Evolutionary conservation across 179 eudicot genomes (phyloP).

Genomic region (Amaranthus tricolor): DNA sequence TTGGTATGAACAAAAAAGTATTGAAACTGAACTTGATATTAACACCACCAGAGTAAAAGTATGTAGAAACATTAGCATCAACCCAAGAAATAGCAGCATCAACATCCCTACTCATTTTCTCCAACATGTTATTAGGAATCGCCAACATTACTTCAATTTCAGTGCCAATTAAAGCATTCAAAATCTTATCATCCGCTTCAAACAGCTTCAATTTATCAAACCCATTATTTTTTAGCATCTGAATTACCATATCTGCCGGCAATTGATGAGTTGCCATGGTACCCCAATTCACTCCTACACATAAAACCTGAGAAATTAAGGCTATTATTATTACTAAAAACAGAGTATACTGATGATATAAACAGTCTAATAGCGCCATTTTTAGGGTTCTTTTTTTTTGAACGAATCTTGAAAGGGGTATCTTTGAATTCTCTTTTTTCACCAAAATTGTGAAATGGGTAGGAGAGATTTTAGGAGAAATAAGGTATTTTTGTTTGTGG

Average conservation of each 20-base stretch:
- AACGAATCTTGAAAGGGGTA: slow-evolving; percentile 33
- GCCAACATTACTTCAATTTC: slow-evolving; percentile 84
- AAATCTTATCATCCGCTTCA: slow-evolving; percentile 66
- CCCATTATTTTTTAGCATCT: slow-evolving; percentile 79
- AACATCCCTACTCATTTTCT: slow-evolving; percentile 55
- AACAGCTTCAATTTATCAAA: slow-evolving; percentile 80
- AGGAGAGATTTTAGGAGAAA: slow-evolving; percentile 12
- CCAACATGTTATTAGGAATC: slow-evolving; percentile 77
- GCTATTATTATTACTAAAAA: slow-evolving; percentile 18
- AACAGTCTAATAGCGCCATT: slow-evolving; percentile 11
- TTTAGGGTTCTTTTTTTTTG: background rate
- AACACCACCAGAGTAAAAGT: slow-evolving; percentile 64
- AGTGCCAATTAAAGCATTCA: slow-evolving; percentile 61
- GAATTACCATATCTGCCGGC: slow-evolving; percentile 62
- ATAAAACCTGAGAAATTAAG: slow-evolving; percentile 15
- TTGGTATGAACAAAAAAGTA: background rate
- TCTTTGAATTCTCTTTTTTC: background rate
- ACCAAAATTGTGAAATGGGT: slow-evolving; percentile 26
- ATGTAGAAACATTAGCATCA: slow-evolving; percentile 68
- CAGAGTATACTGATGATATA: slow-evolving; percentile 15
- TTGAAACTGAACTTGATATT: slow-evolving; percentile 59
- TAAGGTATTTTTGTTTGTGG: slow-evolving; percentile 3
- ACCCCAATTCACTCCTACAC: slow-evolving; percentile 96
- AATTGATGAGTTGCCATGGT: slow-evolving; percentile 75
- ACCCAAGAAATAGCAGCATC: slow-evolving; percentile 76